phyloP scores from a whole-genome alignment of 1,284 basidiomycete species.

The Microbotryum silenes-acaulis region DNA sequence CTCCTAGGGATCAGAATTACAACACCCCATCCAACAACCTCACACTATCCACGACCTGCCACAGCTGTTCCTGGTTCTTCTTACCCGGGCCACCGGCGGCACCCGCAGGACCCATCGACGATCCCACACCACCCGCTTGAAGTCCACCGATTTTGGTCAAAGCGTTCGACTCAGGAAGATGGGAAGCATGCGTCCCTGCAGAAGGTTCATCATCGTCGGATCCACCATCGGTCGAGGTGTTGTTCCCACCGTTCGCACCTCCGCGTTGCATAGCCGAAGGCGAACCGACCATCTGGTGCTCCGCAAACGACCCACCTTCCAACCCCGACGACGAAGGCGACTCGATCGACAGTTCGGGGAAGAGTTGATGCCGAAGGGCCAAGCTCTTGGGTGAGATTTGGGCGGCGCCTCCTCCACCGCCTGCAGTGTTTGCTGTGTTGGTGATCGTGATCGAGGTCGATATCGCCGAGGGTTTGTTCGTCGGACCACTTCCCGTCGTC shows the following conservation, averaged over 20 bases:
- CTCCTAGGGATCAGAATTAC: not conserved
- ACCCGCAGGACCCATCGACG: too few species aligned
- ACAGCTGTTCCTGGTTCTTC: slow-evolving; percentile 18
- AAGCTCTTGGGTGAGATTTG: slow-evolving; percentile 14
- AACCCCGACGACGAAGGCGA: not conserved
- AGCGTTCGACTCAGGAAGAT: too few species aligned
- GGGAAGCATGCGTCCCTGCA: too few species aligned
- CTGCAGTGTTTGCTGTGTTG: too few species aligned
- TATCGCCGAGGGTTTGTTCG: too few species aligned
- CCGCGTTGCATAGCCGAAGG: too few species aligned
- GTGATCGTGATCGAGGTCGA: too few species aligned
- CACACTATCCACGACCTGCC: slow-evolving; percentile 29
- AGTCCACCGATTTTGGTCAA: too few species aligned
- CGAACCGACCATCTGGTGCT: too few species aligned
- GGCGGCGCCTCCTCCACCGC: not conserved
- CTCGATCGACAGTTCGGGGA: slow-evolving; percentile 20
- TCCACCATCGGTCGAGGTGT: slow-evolving; percentile 6
- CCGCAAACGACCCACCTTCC: too few species aligned
- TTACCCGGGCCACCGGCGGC: slow-evolving; percentile 5
- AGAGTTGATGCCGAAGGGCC: slow-evolving; percentile 26
- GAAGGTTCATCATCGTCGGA: slow-evolving; percentile 3
- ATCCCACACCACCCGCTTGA: too few species aligned
- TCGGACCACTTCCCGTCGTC: too few species aligned
- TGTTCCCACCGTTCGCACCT: not conserved
- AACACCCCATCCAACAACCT: slow-evolving; percentile 26